Conservation (phyloP, 441 rosid species). For the Capsella rubella region DNA sequence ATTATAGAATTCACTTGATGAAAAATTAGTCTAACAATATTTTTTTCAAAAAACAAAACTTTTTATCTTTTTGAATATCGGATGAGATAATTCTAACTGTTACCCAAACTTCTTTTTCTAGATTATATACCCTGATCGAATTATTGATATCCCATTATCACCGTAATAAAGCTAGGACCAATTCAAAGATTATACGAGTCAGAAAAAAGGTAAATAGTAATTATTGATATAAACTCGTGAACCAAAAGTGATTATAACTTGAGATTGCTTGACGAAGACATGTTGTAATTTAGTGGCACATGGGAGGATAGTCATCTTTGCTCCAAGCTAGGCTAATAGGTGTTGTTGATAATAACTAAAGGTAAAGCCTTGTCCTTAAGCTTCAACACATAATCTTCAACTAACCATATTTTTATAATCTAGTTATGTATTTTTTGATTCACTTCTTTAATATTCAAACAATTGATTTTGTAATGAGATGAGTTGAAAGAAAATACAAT, state of each 20-base stretch:
- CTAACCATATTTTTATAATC: not conserved
- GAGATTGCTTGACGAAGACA: conserved; percentile 44
- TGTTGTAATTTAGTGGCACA: conserved; percentile 41
- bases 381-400: conserved; percentile 24
- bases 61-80: not conserved
- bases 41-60: not conserved
- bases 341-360: conserved; percentile 25
- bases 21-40: too few relatives aligned
- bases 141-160: conserved; percentile 4
- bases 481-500: too few relatives aligned
- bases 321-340: conserved; percentile 38
- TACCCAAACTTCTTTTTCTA: not conserved
- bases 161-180: not conserved
- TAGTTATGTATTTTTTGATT: not conserved
- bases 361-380: conserved; percentile 27
- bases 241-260: conserved; percentile 32
- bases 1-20: conserved; percentile 7
- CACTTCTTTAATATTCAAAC: not conserved
- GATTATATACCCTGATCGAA: not conserved
- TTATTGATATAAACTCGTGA: conserved; percentile 23
- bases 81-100: not conserved
- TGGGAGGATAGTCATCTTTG: conserved; percentile 33
- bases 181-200: conserved; percentile 12
- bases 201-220: not conserved
- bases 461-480: too few relatives aligned